A percentile compares a stretch with the other conserved stretches of the same genome.
Conservation (phyloP, 1,284 basidiomycete species). For the Coniferiporia sulphurascens region DNA sequence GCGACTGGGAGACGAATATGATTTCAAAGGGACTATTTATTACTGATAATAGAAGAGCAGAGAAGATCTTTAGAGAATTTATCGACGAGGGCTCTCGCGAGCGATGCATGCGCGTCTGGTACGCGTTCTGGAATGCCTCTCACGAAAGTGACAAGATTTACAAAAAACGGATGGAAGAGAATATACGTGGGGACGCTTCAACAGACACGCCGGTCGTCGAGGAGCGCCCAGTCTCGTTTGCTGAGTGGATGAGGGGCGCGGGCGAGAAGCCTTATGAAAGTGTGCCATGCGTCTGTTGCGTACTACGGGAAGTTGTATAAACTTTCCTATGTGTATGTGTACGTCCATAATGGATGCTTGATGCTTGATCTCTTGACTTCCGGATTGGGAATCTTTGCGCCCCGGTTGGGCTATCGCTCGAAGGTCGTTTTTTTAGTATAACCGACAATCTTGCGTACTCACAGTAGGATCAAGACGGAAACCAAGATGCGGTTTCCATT, state of each 20-base stretch:
- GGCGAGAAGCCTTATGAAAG: neutral
- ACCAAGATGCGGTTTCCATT: too few relatives aligned
- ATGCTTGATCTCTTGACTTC: too few relatives aligned
- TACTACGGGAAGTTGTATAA: too few relatives aligned
- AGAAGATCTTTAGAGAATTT: neutral
- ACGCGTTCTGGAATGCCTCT: neutral
- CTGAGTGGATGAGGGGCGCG: neutral
- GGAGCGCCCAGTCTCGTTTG: neutral
- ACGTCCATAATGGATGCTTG: too few relatives aligned
- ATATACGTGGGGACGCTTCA: too few relatives aligned
- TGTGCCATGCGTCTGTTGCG: too few relatives aligned
- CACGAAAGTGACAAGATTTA: neutral
- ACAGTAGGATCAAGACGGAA: too few relatives aligned
- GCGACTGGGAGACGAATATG: neutral
- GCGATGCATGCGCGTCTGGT: neutral
- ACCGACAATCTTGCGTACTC: too few relatives aligned
- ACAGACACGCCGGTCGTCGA: neutral
- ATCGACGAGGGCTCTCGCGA: neutral
- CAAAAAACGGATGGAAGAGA: neutral
- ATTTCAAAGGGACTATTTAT: neutral
- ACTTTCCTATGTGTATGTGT: too few relatives aligned
- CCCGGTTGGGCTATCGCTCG: too few relatives aligned
- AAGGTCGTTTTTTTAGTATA: too few relatives aligned
- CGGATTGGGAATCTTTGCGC: too few relatives aligned
- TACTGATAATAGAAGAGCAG: neutral